These are phyloP conservation scores for Vanilla planifolia DNA, from an alignment of 106 monocot species.

Conservation along the genomic window DNA sequence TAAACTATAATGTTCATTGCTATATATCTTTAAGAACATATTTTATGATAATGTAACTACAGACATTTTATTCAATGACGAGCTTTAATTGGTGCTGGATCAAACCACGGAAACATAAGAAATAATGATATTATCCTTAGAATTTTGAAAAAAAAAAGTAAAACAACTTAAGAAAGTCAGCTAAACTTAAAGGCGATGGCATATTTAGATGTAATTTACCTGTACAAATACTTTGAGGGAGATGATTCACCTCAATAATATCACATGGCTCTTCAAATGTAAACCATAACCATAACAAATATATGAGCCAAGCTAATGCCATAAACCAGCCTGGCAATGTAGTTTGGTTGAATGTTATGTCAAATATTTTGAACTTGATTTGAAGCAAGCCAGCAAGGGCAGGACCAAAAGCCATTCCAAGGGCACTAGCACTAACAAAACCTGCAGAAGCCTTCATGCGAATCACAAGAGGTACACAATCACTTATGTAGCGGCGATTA, in stretches of 20 bases:
- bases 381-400: slow-evolving; percentile 40
- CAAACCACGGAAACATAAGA: too few relatives aligned
- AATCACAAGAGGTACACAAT: slow-evolving; percentile 36
- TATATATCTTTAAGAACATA: too few relatives aligned
- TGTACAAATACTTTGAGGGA: slow-evolving; percentile 7
- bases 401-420: slow-evolving; percentile 51
- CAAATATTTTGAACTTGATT: slow-evolving; percentile 27
- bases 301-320: slow-evolving; percentile 31
- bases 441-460: slow-evolving; percentile 47
- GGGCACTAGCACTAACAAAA: slow-evolving; percentile 51
- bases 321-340: slow-evolving; percentile 46
- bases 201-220: slow-evolving; percentile 8
- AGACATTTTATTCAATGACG: too few relatives aligned
- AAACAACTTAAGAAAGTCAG: not conserved
- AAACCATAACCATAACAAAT: slow-evolving; percentile 37
- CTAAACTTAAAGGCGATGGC: not conserved
- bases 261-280: slow-evolving; percentile 35
- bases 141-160: not conserved
- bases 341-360: slow-evolving; percentile 26
- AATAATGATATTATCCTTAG: too few relatives aligned
- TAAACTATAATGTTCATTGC: too few relatives aligned
- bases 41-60: too few relatives aligned
- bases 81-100: too few relatives aligned
- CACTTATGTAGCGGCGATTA: slow-evolving; percentile 43
- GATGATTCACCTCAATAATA: slow-evolving; percentile 13